phyloP scores from a whole-genome alignment of 2,329 filamentous ascomycete species.

The Colletotrichum musae region DNA sequence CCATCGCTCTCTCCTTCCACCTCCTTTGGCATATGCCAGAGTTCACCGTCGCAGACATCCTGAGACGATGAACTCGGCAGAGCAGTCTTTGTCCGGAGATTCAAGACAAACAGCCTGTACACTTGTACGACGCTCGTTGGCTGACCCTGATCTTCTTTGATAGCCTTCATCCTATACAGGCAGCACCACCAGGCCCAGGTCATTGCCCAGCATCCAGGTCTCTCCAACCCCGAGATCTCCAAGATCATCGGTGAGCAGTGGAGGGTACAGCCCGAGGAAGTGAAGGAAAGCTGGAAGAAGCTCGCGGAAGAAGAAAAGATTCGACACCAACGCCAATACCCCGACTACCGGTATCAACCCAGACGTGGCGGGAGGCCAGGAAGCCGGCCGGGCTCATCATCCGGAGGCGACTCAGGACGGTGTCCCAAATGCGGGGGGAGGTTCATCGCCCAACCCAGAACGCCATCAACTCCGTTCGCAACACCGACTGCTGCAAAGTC shows the following conservation, averaged over 20 bases:
- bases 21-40: constrained; percentile 35
- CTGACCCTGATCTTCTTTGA: constrained; percentile 50
- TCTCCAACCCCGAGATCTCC: constrained; percentile 95
- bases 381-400: constrained; percentile 50
- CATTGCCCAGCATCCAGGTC: constrained; percentile 85
- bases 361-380: constrained; percentile 69
- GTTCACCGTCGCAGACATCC: constrained; percentile 13
- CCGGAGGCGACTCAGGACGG: constrained; percentile 66
- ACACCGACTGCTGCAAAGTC: constrained; percentile 52
- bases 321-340: constrained; percentile 90
- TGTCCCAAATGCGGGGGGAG: constrained; percentile 82
- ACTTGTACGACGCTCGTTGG: constrained; percentile 29
- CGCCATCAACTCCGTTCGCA: constrained; percentile 66
- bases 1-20: constrained; percentile 24
- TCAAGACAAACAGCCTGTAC: constrained; percentile 19
- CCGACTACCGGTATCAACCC: constrained; percentile 94
- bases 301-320: constrained; percentile 94
- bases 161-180: constrained; percentile 97
- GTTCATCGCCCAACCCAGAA: constrained; percentile 73
- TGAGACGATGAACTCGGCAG: constrained; percentile 26
- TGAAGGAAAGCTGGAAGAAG: constrained; percentile 89
- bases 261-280: constrained; percentile 80
- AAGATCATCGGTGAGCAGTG: constrained; percentile 97
- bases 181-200: constrained; percentile 91
- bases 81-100: constrained; percentile 35